Conservation (phyloP, 768 basidiomycete genomes). For the Lentinula guzmanii region DNA sequence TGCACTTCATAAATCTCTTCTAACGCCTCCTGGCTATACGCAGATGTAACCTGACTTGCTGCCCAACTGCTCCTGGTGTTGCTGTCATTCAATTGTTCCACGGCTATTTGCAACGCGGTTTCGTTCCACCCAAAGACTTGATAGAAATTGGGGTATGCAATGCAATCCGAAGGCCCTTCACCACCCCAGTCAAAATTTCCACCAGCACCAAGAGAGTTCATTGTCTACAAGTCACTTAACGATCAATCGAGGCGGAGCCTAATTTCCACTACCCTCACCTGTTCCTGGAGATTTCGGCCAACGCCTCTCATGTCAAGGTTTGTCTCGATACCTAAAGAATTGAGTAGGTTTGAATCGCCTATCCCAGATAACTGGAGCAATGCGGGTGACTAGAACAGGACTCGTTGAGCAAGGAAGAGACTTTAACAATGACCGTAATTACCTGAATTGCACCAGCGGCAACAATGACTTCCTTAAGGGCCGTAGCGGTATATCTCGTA, state of each 20-base stretch:
- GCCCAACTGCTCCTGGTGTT: slow-evolving; percentile 32
- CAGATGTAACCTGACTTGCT: slow-evolving; percentile 32
- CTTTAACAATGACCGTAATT: neutral
- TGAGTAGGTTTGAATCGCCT: slow-evolving; percentile 41
- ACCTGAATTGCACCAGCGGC: slow-evolving; percentile 48
- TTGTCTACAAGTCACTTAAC: slow-evolving; percentile 22
- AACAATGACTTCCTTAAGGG: slow-evolving; percentile 45
- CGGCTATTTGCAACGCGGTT: slow-evolving; percentile 15
- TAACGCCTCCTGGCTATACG: slow-evolving; percentile 32
- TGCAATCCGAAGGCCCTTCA: slow-evolving; percentile 38
- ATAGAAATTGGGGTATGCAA: slow-evolving; percentile 46
- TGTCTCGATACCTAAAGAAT: slow-evolving; percentile 38
- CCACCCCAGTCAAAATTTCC: slow-evolving; percentile 35
- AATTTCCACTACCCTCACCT: slow-evolving; percentile 18
- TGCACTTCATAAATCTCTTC: slow-evolving; percentile 39
- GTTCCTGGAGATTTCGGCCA: slow-evolving; percentile 54
- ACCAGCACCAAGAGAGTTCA: slow-evolving; percentile 33
- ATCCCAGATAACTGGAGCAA: slow-evolving; percentile 53
- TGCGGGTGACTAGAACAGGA: slow-evolving; percentile 28
- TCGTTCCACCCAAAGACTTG: slow-evolving; percentile 35
- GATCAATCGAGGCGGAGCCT: neutral
- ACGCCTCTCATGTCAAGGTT: slow-evolving; percentile 43
- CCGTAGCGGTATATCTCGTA: slow-evolving; percentile 33
- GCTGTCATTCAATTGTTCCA: slow-evolving; percentile 29
- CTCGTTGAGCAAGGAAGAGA: neutral